Conservation (phyloP, 495 filamentous ascomycete species). For the Lichina pygmaea region DNA sequence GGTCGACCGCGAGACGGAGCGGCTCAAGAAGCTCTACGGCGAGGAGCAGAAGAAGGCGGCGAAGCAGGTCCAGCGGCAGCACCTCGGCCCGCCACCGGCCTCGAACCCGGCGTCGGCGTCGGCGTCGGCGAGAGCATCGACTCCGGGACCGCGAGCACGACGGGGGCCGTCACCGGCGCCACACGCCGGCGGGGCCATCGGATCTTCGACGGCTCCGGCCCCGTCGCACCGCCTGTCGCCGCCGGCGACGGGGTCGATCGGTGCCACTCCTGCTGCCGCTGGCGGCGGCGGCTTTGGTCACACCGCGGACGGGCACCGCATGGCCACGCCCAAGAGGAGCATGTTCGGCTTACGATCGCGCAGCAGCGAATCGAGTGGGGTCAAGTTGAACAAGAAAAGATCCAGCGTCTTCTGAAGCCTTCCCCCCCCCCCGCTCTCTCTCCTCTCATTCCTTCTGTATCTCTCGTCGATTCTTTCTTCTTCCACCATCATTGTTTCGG, state of each 20-base stretch:
- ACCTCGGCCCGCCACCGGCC: slow-evolving; percentile 9
- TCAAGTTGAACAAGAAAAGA: slow-evolving; percentile 20
- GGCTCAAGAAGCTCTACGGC: slow-evolving; percentile 49
- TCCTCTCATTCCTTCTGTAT: too few relatives aligned
- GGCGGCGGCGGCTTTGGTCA: too few relatives aligned
- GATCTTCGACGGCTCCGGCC: not conserved
- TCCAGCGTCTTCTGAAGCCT: slow-evolving; percentile 29
- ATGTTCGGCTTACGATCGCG: slow-evolving; percentile 20
- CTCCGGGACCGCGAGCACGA: not conserved
- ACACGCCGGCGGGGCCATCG: not conserved
- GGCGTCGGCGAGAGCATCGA: slow-evolving; percentile 6
- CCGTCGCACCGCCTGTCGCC: not conserved
- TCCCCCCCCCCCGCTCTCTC: too few relatives aligned
- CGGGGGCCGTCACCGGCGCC: not conserved
- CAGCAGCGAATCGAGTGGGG: slow-evolving; percentile 8
- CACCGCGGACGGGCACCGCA: not conserved
- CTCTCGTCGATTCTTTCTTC: slow-evolving; percentile 5
- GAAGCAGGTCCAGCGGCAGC: slow-evolving; percentile 3
- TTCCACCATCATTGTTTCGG: not conserved
- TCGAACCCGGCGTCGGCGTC: slow-evolving; percentile 7
- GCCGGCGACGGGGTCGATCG: not conserved
- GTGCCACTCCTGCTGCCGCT: not conserved
- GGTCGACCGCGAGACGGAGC: slow-evolving; percentile 62
- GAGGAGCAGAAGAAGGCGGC: slow-evolving; percentile 15
- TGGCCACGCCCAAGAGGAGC: slow-evolving; percentile 11